phyloP scores from a whole-genome alignment of 1,284 basidiomycete genomes.

The Trametes sp. region DNA sequence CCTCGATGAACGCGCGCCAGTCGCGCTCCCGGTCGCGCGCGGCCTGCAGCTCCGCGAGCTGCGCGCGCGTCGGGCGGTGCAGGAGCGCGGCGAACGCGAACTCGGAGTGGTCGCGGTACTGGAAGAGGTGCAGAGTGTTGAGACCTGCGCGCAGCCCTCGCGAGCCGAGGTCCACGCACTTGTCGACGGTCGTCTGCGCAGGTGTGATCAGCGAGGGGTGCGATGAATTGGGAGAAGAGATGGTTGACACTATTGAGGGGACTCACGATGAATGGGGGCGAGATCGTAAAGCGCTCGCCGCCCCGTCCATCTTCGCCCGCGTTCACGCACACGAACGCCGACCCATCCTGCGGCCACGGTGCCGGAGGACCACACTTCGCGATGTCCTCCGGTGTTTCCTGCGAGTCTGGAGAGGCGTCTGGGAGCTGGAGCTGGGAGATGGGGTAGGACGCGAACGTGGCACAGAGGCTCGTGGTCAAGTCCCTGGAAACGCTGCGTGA shows the following conservation, averaged over 20 bases:
- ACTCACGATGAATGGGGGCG: constrained; percentile 16
- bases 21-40: constrained; percentile 11
- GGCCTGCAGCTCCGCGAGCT: constrained; percentile 19
- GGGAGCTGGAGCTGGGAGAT: constrained; percentile 14
- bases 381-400: constrained; percentile 12
- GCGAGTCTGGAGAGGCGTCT: background rate
- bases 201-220: background rate
- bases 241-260: too few relatives aligned
- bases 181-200: constrained; percentile 12
- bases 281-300: constrained; percentile 5
- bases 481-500: too few relatives aligned
- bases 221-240: background rate
- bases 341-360: constrained; percentile 21
- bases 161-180: constrained; percentile 22
- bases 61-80: constrained; percentile 27
- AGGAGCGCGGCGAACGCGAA: constrained; percentile 24
- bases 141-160: constrained; percentile 16
- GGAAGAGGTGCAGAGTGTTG: constrained; percentile 24
- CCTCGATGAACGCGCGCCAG: constrained; percentile 15
- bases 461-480: constrained; percentile 20
- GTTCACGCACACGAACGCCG: constrained; percentile 14
- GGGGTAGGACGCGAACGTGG: constrained; percentile 22
- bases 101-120: constrained; percentile 30
- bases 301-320: background rate
- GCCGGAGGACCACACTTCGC: constrained; percentile 18